Percentiles rank a stretch among this genome's conserved stretches.
phyloP scores from a whole-genome alignment of 805 yeast species.

The Saccharomycopsis sp. region DNA sequence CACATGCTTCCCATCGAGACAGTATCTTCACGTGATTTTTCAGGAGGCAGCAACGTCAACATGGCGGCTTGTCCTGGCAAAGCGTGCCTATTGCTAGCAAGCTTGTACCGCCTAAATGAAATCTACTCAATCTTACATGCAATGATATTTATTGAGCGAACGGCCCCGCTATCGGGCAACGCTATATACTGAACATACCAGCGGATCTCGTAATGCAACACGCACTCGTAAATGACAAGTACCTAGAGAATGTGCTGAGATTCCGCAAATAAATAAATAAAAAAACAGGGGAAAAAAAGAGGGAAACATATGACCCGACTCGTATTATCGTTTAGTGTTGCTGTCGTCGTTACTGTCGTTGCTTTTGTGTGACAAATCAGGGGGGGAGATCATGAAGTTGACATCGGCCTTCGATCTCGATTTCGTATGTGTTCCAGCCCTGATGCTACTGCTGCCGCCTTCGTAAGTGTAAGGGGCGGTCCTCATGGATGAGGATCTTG shows the following conservation, averaged over 20 bases:
- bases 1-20: too few species aligned
- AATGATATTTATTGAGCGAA: background rate
- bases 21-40: too few species aligned
- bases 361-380: slow-evolving; percentile 11
- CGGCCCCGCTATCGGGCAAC: background rate
- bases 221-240: too few species aligned
- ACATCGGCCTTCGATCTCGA: slow-evolving; percentile 18
- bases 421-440: slow-evolving; percentile 6
- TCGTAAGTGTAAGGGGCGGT: background rate
- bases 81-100: too few species aligned
- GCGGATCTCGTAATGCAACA: background rate
- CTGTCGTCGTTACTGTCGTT: background rate
- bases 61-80: too few species aligned
- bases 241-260: too few species aligned
- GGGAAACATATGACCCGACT: background rate
- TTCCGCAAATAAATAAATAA: background rate
- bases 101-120: too few species aligned
- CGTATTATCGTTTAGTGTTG: background rate
- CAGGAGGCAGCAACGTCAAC: too few species aligned
- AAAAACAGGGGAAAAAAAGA: background rate
- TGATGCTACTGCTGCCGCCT: background rate
- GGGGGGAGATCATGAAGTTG: slow-evolving; percentile 14
- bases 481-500: background rate
- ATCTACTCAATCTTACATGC: too few species aligned
- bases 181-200: background rate